Percentiles rank a stretch among this genome's conserved stretches.
Conservation (phyloP, 768 basidiomycete genomes). For the Boletus subparvulus region DNA sequence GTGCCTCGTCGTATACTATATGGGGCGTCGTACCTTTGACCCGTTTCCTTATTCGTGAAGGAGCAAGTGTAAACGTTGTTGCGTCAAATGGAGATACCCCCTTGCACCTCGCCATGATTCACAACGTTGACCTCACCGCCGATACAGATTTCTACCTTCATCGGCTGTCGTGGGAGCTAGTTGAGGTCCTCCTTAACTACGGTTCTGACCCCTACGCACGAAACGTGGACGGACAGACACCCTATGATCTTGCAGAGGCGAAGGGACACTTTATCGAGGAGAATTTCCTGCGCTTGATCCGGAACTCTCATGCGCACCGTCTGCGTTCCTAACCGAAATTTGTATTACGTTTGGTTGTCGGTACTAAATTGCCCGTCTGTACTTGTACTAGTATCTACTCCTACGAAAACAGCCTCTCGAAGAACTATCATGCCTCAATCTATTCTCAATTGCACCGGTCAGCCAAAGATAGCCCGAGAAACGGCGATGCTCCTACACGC, state of each 20-base stretch:
- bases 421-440: too few species aligned
- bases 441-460: too few species aligned
- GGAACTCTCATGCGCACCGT: neutral
- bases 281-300: slow-evolving; percentile 8
- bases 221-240: neutral
- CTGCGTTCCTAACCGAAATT: neutral
- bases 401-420: too few species aligned
- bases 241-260: neutral
- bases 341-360: neutral
- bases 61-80: neutral
- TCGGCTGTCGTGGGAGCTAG: neutral
- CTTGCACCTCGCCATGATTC: neutral
- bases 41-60: too few species aligned
- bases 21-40: neutral
- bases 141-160: neutral
- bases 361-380: too few species aligned
- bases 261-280: neutral
- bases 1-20: too few species aligned
- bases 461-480: too few species aligned
- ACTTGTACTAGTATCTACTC: too few species aligned
- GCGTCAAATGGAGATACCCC: neutral
- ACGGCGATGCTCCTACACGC: too few species aligned
- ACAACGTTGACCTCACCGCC: neutral
- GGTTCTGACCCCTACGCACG: neutral
- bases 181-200: neutral